These are phyloP conservation scores for Aspergillus carlsbadensis DNA, from an alignment of 495 filamentous ascomycete genomes.

Conservation along the genomic window DNA sequence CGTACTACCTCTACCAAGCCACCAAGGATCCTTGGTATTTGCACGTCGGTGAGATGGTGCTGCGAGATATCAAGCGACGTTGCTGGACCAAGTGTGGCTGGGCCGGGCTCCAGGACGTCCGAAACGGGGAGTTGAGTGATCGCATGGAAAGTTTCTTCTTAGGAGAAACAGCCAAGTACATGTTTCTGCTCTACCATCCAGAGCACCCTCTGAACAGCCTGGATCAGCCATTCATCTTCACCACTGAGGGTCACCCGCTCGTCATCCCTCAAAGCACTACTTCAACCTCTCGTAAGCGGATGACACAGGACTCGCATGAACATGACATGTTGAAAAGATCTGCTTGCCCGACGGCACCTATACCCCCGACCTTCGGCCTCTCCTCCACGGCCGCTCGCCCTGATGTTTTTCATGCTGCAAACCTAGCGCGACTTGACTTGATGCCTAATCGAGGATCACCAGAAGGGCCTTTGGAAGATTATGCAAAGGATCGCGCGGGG, in stretches of 20 bases:
- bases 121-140: constrained; percentile 83
- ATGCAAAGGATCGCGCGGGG: constrained; percentile 51
- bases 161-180: constrained; percentile 92
- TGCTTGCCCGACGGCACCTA: constrained; percentile 60
- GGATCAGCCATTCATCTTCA: constrained; percentile 88
- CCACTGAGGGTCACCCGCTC: constrained; percentile 92
- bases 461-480: constrained; percentile 53
- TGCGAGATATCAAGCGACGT: constrained; percentile 81
- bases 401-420: constrained; percentile 92
- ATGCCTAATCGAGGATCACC: constrained; percentile 56
- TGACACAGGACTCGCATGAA: constrained; percentile 3
- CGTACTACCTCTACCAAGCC: constrained; percentile 86
- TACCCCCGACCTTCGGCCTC: constrained; percentile 59
- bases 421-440: constrained; percentile 76
- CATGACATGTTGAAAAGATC: constrained; percentile 7
- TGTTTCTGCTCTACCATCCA: constrained; percentile 84
- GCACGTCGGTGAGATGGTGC: constrained; percentile 91
- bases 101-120: constrained; percentile 92
- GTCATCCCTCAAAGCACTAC: constrained; percentile 65
- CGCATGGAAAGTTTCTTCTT: constrained; percentile 99
- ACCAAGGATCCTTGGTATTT: constrained; percentile 97
- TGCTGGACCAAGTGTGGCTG: constrained; percentile 95
- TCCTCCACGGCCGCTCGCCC: constrained; percentile 78
- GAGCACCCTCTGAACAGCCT: constrained; percentile 83
- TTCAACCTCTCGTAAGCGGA: constrained; percentile 11